phyloP scores from a whole-genome alignment of 2,329 filamentous ascomycete species.

The Hymenoscyphus scutula region DNA sequence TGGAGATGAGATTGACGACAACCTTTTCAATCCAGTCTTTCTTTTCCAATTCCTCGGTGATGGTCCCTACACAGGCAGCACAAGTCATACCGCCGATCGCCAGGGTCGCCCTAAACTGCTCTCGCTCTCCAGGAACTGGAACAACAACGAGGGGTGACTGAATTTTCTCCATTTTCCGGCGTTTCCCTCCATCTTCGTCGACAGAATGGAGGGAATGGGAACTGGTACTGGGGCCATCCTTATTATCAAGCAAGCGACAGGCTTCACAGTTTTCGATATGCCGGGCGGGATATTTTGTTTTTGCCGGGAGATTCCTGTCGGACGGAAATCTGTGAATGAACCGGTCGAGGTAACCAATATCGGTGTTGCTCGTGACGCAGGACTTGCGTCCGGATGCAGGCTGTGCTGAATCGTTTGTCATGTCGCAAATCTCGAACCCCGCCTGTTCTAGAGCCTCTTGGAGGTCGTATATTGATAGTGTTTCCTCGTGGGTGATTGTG shows the following conservation, averaged over 20 bases:
- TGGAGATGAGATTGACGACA: constrained; percentile 50
- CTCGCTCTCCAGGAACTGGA: constrained; percentile 33
- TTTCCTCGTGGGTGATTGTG: constrained; percentile 53
- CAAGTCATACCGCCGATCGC: constrained; percentile 57
- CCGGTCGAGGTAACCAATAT: constrained; percentile 32
- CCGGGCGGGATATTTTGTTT: constrained; percentile 20
- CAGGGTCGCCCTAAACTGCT: constrained; percentile 50
- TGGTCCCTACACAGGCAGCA: constrained; percentile 49
- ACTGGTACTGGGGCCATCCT: constrained; percentile 13
- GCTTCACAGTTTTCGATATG: constrained; percentile 50
- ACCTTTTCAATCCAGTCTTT: constrained; percentile 48
- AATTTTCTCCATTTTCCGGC: constrained; percentile 9
- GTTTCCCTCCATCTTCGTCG: constrained; percentile 7
- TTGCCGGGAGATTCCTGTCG: constrained; percentile 28
- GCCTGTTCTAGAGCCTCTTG: constrained; percentile 50
- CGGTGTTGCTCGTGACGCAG: constrained; percentile 20
- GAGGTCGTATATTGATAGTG: constrained; percentile 44
- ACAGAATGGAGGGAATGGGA: not conserved
- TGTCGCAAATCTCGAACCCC: constrained; percentile 55
- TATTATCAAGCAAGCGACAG: constrained; percentile 43
- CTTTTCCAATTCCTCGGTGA: constrained; percentile 47
- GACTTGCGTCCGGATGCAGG: constrained; percentile 3
- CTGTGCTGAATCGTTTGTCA: constrained; percentile 20
- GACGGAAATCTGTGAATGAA: constrained; percentile 26
- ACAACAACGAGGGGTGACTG: constrained; percentile 36